These are phyloP conservation scores for Ophidiomyces ophidiicola DNA, from an alignment of 2,329 filamentous ascomycete genomes.

Conservation along the genomic window DNA sequence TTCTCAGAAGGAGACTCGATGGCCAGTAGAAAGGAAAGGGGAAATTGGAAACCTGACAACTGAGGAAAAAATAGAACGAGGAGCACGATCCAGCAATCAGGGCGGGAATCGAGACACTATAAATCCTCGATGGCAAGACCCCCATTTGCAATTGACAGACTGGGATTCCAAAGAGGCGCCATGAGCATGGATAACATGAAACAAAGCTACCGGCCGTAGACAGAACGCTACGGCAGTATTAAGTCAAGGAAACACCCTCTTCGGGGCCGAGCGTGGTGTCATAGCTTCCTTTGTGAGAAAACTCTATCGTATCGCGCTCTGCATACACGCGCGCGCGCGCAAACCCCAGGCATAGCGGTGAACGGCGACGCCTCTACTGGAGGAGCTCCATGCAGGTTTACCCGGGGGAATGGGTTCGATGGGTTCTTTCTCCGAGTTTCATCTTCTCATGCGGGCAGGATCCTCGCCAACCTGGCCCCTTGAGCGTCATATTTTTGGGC, in stretches of 20 bases:
- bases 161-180: constrained; percentile 7
- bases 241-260: not conserved
- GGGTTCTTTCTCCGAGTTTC: constrained; percentile 3
- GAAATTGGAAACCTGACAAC: constrained; percentile 18
- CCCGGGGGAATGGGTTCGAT: constrained; percentile 9
- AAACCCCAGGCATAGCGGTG: not conserved
- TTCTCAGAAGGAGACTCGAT: constrained; percentile 15
- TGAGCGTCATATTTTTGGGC: too few species aligned
- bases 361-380: not conserved
- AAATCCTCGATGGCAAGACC: constrained; percentile 23
- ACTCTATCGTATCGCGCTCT: not conserved
- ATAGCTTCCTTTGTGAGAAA: not conserved
- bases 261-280: not conserved
- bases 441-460: too few species aligned
- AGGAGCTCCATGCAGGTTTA: not conserved
- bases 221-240: too few species aligned
- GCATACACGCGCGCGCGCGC: constrained; percentile 6
- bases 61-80: constrained; percentile 12
- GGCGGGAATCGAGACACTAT: constrained; percentile 27
- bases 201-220: constrained; percentile 4
- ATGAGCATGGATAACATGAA: constrained; percentile 11
- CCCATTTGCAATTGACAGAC: constrained; percentile 1
- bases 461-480: too few species aligned
- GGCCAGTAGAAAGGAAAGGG: constrained; percentile 15
- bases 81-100: constrained; percentile 14